Base-by-base conservation (phyloP, 1,284 basidiomycete genomes). In the Schizophyllum commune region DNA sequence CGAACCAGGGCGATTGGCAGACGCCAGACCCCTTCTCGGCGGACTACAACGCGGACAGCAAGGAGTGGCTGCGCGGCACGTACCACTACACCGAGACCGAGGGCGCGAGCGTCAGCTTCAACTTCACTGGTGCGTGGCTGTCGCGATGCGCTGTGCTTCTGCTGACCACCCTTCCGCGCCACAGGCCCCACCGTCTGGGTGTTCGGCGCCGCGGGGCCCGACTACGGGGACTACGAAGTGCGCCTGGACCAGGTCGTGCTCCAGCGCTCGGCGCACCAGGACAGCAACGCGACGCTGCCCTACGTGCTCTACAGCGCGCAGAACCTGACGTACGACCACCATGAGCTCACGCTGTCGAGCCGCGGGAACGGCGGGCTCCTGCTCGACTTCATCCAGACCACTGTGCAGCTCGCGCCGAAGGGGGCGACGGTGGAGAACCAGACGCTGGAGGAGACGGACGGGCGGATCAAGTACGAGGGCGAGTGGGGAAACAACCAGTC, bases 11-110 rank as follows among this genome's bases (percentile, higher is more conserved):
- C 7, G 67, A 62, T 19, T 78, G 77, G 77, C 61, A 68, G 58
- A 78, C 76, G 2, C 77, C 77, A 19, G 77, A 79, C 68, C 77
- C 77, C 20, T 77, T 74, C 17, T 73, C 69, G 52, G 55, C 71
- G 4, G 64, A 68, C 5, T 78, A 75, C 66, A 65, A 71, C 59
- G 65, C 74, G 4, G 68, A 63, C 6, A 67, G 60, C 13, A 74
- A 71, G 17, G 69, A 71, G 13, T 78, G 74, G 73, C 67, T 72
- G 60, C 71, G 72, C 66, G 77, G 76, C 8, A 79, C 77, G 8
- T 79, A 69, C 61, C 77, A 78, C 64, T 65, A 69, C 57, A 77
- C 76, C 1, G 69, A 70, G 17, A 66, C 65, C 1, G 64, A 71
- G 5, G 70, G 70, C 19, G 74, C 76, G 8, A 68, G 69, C 5